phyloP scores from a whole-genome alignment of 306 rosid genomes.

The Fagus sylvatica region DNA sequence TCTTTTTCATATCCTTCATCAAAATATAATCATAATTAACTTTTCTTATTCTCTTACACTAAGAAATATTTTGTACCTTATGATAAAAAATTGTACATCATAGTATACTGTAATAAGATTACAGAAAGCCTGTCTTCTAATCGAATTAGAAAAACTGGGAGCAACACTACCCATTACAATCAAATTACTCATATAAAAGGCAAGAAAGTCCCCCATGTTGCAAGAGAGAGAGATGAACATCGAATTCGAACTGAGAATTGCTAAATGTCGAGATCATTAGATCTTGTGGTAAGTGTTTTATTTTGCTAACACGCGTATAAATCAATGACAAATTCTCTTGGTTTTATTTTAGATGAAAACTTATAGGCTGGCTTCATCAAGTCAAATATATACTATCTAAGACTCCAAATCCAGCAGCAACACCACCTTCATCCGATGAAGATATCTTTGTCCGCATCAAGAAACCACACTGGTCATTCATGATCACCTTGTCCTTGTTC shows the following conservation, averaged over 20 bases:
- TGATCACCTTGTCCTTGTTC: slow-evolving; percentile 66
- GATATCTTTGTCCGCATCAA: slow-evolving; percentile 88
- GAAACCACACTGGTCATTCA: slow-evolving; percentile 76
- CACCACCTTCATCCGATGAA: slow-evolving; percentile 95
- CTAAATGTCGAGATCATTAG: background rate
- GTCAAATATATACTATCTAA: slow-evolving; percentile 73
- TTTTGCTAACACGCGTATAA: background rate
- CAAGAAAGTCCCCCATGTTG: background rate
- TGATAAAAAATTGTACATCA: no score
- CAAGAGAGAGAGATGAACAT: background rate
- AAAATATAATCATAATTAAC: no score
- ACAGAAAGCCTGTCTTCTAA: background rate
- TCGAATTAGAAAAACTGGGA: background rate
- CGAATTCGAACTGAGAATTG: background rate
- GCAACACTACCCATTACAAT: background rate
- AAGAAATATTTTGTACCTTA: background rate
- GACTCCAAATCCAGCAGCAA: slow-evolving; percentile 93
- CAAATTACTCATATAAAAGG: background rate
- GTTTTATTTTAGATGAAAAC: background rate
- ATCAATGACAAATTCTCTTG: background rate
- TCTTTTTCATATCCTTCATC: no score
- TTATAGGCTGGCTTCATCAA: slow-evolving; percentile 16
- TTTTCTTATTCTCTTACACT: no score
- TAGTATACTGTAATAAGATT: background rate
- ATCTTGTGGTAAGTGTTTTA: background rate